phyloP scores from a whole-genome alignment of 2,329 filamentous ascomycete species.

The Chaetothyriales sp. region DNA sequence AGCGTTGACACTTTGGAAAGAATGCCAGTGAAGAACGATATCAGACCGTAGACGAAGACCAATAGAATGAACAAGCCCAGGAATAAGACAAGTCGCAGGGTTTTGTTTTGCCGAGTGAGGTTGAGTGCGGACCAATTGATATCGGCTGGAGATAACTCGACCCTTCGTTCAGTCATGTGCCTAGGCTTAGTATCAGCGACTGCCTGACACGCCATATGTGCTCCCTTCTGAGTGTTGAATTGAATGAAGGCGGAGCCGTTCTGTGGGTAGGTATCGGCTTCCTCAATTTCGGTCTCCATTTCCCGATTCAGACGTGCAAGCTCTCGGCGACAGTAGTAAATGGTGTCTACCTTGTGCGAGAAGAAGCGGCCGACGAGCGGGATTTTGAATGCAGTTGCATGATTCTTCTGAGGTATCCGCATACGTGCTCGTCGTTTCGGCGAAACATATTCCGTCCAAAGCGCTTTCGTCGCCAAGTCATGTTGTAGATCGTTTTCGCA shows the following conservation, averaged over 20 bases:
- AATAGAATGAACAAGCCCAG: constrained; percentile 14
- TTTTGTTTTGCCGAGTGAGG: constrained; percentile 4
- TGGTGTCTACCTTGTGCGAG: constrained; percentile 17
- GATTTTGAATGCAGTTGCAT: constrained; percentile 12
- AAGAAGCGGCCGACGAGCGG: constrained; percentile 17
- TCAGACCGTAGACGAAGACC: constrained; percentile 18
- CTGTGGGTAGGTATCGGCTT: constrained; percentile 14
- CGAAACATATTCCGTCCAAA: constrained; percentile 16
- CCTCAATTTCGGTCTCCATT: constrained; percentile 15
- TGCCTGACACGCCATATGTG: constrained; percentile 18
- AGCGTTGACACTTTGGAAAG: constrained; percentile 15
- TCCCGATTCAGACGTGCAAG: constrained; percentile 18
- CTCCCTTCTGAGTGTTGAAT: constrained; percentile 18
- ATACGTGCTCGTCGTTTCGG: constrained; percentile 16
- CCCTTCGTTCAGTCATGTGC: constrained; percentile 15
- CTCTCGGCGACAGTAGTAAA: constrained; percentile 19
- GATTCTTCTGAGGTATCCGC: constrained; percentile 15
- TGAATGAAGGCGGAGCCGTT: constrained; percentile 18
- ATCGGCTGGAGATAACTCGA: constrained; percentile 19
- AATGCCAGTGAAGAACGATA: constrained; percentile 16
- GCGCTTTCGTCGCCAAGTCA: constrained; percentile 12
- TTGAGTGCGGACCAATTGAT: constrained; percentile 16
- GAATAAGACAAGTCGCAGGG: constrained; percentile 13
- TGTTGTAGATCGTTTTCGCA: constrained; percentile 8
- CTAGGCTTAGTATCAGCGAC: constrained; percentile 14